phyloP scores from a whole-genome alignment of 176 grass and related monocot genomes.

The Aegilops tauschii region DNA sequence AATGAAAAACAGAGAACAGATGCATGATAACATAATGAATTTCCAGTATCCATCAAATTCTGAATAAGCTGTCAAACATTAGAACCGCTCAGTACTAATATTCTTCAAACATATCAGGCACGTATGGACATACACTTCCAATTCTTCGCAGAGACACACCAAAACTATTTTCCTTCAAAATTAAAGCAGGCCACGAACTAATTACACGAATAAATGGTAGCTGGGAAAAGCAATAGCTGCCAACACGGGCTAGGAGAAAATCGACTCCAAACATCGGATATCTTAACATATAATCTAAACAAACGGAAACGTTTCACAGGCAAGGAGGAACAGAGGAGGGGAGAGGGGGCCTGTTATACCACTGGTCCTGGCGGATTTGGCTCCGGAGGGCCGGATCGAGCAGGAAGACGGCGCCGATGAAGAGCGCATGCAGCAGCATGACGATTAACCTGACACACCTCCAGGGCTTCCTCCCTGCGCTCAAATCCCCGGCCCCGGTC shows the following conservation, averaged over 20 bases:
- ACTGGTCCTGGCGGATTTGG: constrained; percentile 3
- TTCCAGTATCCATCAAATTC: background rate
- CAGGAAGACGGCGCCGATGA: constrained; percentile 5
- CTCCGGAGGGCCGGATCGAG: constrained; percentile 2
- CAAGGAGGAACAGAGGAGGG: background rate
- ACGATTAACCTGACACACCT: background rate
- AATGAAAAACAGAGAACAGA: background rate
- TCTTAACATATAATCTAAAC: background rate
- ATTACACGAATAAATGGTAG: background rate
- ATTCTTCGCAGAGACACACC: background rate
- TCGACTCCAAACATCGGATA: background rate
- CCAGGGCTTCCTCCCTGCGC: constrained; percentile 23
- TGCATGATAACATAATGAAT: background rate
- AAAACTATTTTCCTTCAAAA: background rate
- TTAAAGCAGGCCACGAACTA: background rate
- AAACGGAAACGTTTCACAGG: too few species aligned
- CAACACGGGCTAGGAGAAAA: background rate
- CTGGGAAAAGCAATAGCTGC: background rate
- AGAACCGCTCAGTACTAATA: background rate
- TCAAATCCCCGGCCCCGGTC: background rate
- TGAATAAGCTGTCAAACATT: background rate
- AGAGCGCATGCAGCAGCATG: constrained; percentile 2
- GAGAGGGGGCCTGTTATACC: background rate
- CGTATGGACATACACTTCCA: background rate
- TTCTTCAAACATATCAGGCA: background rate